Percentiles rank a stretch among this genome's conserved stretches.
Evolutionary conservation across 805 yeast genomes (phyloP).

Genomic region (Monosporozyma servazzii): DNA sequence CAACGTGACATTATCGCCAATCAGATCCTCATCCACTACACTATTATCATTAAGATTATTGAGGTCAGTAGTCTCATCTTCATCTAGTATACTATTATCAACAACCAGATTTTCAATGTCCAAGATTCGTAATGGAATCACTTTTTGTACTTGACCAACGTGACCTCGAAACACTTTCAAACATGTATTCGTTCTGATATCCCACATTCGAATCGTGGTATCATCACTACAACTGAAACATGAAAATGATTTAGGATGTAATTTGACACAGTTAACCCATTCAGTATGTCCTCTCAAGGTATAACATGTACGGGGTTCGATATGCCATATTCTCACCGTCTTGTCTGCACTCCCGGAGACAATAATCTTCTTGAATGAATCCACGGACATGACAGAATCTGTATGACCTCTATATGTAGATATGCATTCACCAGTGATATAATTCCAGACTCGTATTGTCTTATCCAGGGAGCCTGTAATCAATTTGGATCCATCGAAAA

Average conservation of each 20-base stretch:
- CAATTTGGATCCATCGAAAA: constrained; percentile 79
- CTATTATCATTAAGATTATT: background rate
- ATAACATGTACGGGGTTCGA: constrained; percentile 83
- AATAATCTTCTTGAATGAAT: constrained; percentile 68
- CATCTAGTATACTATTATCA: constrained; percentile 25
- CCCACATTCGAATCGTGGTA: constrained; percentile 92
- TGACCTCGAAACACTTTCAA: constrained; percentile 76
- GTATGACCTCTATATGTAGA: constrained; percentile 91
- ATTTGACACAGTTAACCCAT: constrained; percentile 84
- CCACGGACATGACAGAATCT: constrained; percentile 77
- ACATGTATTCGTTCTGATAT: constrained; percentile 69
- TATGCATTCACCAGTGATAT: constrained; percentile 86
- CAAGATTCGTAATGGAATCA: constrained; percentile 71
- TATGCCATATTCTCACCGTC: constrained; percentile 94
- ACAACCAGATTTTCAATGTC: constrained; percentile 46
- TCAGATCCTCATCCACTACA: background rate
- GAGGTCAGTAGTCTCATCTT: no score
- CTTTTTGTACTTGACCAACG: constrained; percentile 89
- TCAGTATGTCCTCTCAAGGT: constrained; percentile 90
- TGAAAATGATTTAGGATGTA: constrained; percentile 69
- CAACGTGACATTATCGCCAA: constrained; percentile 2
- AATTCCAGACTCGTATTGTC: constrained; percentile 93
- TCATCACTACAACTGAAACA: constrained; percentile 88
- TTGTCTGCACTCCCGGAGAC: constrained; percentile 91
- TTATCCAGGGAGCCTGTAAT: constrained; percentile 89